Evolutionary conservation across 2,329 filamentous ascomycete species (phyloP).

Genomic region (Rosellinia necatrix): DNA sequence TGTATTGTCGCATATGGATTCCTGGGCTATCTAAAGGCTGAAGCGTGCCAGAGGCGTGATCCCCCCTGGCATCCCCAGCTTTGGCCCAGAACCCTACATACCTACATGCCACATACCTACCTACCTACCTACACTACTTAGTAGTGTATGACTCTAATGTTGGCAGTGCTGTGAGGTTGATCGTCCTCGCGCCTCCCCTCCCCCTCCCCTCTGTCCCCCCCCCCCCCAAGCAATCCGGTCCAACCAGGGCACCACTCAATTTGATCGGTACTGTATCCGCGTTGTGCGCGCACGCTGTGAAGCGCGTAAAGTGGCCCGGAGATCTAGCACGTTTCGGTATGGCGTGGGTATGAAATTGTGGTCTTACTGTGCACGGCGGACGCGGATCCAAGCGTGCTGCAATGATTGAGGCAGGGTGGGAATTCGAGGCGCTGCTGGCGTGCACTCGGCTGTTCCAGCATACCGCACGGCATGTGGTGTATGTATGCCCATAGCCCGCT

Average conservation of each 20-base stretch:
- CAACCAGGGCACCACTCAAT: neutral
- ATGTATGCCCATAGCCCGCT: neutral
- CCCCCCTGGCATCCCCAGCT: constrained; percentile 24
- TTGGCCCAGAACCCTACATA: too few species aligned
- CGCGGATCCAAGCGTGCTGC: constrained; percentile 19
- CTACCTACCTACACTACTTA: too few species aligned
- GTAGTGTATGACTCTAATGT: too few species aligned
- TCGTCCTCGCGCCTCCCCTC: too few species aligned
- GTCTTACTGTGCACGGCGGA: constrained; percentile 20
- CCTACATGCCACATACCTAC: too few species aligned
- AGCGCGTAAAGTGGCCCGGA: constrained; percentile 31
- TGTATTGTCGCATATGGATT: constrained; percentile 40
- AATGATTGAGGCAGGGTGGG: constrained; percentile 12
- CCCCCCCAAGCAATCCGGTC: neutral
- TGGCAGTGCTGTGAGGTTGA: too few species aligned
- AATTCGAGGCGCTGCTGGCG: constrained; percentile 22
- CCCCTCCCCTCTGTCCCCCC: too few species aligned
- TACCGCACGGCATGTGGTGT: too few species aligned
- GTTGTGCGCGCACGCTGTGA: constrained; percentile 16
- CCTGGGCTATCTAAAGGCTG: constrained; percentile 34
- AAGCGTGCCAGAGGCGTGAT: constrained; percentile 33
- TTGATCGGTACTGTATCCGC: constrained; percentile 8
- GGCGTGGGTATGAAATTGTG: constrained; percentile 19
- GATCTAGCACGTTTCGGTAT: constrained; percentile 23
- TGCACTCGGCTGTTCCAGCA: constrained; percentile 26